Evolutionary conservation across 495 filamentous ascomycete species (phyloP), one percentile per base, ranked within the genome.

Genomic region (Xylaria cubensis): DNA sequence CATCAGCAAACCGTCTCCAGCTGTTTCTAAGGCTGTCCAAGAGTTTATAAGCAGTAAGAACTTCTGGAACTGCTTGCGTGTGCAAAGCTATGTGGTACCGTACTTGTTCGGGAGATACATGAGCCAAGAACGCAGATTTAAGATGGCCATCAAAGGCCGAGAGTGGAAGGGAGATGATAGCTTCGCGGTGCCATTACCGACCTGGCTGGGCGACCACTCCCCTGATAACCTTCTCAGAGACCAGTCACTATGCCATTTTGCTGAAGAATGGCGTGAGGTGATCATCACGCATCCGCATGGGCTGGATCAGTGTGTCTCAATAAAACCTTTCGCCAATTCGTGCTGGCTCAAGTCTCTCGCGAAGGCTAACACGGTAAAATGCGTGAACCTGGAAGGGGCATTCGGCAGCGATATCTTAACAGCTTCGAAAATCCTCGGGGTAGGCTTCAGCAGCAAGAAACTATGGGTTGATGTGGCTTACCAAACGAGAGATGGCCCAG

Each of bases 31-130:
- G 5, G 55, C 70, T 2, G 69, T 80, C 17, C 39, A 59, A 24
- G 36, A 48, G 12, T 80, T 80, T 59, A 48, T 75, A n/a, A 67
- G 69, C 21, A 77, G 72, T 32, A 64, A 67, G 8, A 73, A 73
- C 29, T 74, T 80, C 39, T 80, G 78, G 78, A 75, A 74, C 15
- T 80, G 78, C 63, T 36, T 78, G n/a, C 36, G 70, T n/a, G 74
- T 80, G 2, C 76, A 80, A 58, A 67, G 64, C 36, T 39, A 39
- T 34, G 41, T 51, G 13, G 64, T 53, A 17, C 64, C 64, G 12
- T 67, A 67, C 21, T 26, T 67, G 19, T 67, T 67, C 41, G 64
- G 64, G 3, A 32, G 64, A 6, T 67, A 67, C 44, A 67, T 19
- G 9, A 39, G 64, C 46, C 26, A 67, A 24, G 41, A 53, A 9